Base-by-base conservation (phyloP, 495 filamentous ascomycete genomes). In the Pseudevernia furfuracea region DNA sequence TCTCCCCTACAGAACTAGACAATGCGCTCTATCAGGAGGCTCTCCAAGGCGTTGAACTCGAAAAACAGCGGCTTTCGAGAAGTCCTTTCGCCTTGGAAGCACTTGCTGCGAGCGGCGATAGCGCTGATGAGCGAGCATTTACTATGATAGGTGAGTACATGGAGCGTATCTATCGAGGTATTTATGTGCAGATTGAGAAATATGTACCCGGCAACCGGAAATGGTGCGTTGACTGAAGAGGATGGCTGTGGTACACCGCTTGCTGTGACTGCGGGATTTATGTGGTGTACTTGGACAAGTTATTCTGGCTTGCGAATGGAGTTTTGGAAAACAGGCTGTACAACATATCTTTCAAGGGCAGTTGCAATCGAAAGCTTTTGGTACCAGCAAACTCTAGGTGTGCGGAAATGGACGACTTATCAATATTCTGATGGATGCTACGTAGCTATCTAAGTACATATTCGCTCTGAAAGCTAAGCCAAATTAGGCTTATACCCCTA, bases 1-100 rank as follows among this genome's bases (percentile, higher is more conserved):
- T 3, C 19, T 0, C 14, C 0, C 41, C 41, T 21, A 23, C 30
- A 25, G 46, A 48, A 25, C 46, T 25, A n/a, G 23, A 23, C 46
- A 8, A 48, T 48, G n/a, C 46, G 25, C n/a, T 48, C 21, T 48
- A 25, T 7, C 21, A 48, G 23, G 46, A 48, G 21, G 46, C 46
- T 25, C 7, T 48, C 23, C n/a, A 48, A 48, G 10, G n/a, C 23
- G 3, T 48, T 8, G n/a, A 25, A 9, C 46, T 48, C 15, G 64
- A 66, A 44, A 0, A 57, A 34, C 23, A 66, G 37, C 41, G 64
- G 12, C 64, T 66, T 62, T 66, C 59, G 43, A 53, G 10, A 60
- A 62, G 64, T 32, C 32, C 44, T 36, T 4, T 34, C 32, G 64
- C 44, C 3, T 8, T 38, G 59, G 64, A 66, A 28, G 38, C 58